A percentile compares a stretch with the other conserved stretches of the same genome.
Conservation (phyloP, 2,329 filamentous ascomycete genomes). For the Keithomyces neogunnii region DNA sequence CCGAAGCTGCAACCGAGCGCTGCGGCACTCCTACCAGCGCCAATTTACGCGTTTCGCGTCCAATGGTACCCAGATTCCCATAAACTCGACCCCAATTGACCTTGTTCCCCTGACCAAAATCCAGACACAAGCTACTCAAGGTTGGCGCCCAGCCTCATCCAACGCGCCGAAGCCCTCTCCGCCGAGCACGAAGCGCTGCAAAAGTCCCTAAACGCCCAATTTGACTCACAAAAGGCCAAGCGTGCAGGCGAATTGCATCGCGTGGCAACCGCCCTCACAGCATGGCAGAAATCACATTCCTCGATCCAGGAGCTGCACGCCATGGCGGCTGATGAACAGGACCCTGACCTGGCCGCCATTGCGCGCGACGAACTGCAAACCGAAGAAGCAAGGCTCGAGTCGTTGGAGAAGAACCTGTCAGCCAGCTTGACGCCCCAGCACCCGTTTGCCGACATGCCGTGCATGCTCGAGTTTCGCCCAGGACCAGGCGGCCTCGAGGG, state of each 20-base stretch:
- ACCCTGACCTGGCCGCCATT: conserved; percentile 66
- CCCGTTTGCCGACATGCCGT: conserved; percentile 82
- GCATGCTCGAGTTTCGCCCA: conserved; percentile 83
- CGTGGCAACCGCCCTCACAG: conserved; percentile 47
- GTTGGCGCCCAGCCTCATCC: conserved; percentile 47
- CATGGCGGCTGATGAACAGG: conserved; percentile 40
- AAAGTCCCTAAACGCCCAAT: conserved; percentile 40
- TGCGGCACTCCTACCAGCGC: conserved; percentile 15
- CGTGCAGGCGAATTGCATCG: conserved; percentile 52
- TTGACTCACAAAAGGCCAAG: conserved; percentile 49
- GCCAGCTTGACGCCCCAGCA: conserved; percentile 76
- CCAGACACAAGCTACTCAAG: conserved; percentile 11
- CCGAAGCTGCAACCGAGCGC: conserved; percentile 23
- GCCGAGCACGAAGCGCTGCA: conserved; percentile 50
- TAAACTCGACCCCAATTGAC: not conserved
- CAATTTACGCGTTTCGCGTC: conserved; percentile 23
- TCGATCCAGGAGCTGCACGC: conserved; percentile 45
- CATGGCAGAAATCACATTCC: conserved; percentile 47
- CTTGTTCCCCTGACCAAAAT: not conserved
- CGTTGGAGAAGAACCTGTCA: conserved; percentile 60
- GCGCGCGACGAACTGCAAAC: conserved; percentile 72
- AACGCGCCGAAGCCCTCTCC: conserved; percentile 49
- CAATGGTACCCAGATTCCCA: conserved; percentile 16
- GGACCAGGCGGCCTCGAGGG: conserved; percentile 90
- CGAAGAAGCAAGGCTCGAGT: conserved; percentile 52